These are phyloP conservation scores for Oryza coarctata DNA, from an alignment of 176 grass and related monocot species.

Conservation along the genomic window DNA sequence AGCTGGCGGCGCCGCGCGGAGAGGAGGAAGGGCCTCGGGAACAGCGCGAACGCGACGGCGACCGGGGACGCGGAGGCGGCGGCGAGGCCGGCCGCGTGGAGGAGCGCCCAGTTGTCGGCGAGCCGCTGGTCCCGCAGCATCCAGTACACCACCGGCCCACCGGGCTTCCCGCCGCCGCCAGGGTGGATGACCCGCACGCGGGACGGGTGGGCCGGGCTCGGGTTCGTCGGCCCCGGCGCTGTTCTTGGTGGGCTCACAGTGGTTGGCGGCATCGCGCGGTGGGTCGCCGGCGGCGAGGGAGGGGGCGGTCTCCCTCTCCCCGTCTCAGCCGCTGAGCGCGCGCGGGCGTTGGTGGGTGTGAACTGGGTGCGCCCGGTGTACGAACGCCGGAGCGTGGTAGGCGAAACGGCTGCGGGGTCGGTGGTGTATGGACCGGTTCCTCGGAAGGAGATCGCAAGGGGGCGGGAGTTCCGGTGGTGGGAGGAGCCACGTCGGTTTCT, in stretches of 20 bases:
- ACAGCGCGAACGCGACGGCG: slow-evolving; percentile 70
- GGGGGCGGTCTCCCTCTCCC: too few relatives aligned
- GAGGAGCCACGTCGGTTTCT: slow-evolving; percentile 27
- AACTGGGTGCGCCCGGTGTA: slow-evolving; percentile 11
- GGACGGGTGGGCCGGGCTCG: slow-evolving; percentile 40
- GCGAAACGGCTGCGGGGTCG: not conserved
- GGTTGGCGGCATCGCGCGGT: slow-evolving; percentile 31
- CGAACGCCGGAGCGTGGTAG: not conserved
- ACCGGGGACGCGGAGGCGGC: slow-evolving; percentile 48
- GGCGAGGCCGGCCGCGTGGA: slow-evolving; percentile 74
- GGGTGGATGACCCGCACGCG: slow-evolving; percentile 64
- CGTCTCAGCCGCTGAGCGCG: too few relatives aligned
- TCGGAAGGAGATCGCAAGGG: fast-evolving
- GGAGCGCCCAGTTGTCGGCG: slow-evolving; percentile 90
- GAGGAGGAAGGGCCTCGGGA: slow-evolving; percentile 61
- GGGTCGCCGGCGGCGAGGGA: not conserved
- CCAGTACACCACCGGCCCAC: slow-evolving; percentile 83
- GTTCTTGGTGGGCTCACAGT: not conserved
- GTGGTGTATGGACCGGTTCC: not conserved
- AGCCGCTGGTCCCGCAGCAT: slow-evolving; percentile 92
- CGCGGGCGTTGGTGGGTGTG: not conserved
- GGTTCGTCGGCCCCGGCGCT: not conserved
- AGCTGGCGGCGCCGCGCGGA: slow-evolving; percentile 59
- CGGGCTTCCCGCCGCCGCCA: slow-evolving; percentile 1
- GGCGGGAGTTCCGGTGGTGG: not conserved